Percentiles rank a stretch among this genome's conserved stretches.
Conservation (phyloP, 805 yeast genomes). For the Saccharomycopsis vini region DNA sequence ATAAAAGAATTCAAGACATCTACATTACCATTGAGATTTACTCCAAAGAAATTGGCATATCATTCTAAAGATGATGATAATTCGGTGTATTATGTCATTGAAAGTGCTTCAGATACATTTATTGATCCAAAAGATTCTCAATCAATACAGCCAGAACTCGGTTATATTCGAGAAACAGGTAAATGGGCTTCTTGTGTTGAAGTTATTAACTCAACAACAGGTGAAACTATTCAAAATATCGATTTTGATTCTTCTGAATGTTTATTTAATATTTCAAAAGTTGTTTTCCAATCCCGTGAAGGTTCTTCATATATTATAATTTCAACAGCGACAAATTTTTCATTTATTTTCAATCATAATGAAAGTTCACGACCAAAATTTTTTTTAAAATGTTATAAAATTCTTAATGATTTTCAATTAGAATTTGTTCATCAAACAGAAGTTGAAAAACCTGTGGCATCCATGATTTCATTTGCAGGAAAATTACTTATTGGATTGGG, state of each 20-base stretch:
- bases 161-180: conserved; percentile 26
- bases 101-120: conserved; percentile 34
- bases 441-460: conserved; percentile 37
- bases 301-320: conserved; percentile 33
- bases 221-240: conserved; percentile 29
- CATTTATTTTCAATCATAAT: neutral
- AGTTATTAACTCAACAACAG: conserved; percentile 31
- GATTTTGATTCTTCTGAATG: conserved; percentile 23
- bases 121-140: conserved; percentile 11
- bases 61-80: conserved; percentile 19
- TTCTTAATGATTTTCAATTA: conserved; percentile 25
- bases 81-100: conserved; percentile 32
- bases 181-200: conserved; percentile 50
- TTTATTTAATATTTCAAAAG: conserved; percentile 25
- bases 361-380: conserved; percentile 19
- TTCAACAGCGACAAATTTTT: conserved; percentile 27
- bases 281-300: conserved; percentile 25
- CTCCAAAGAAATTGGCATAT: conserved; percentile 37
- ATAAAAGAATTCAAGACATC: conserved; percentile 28
- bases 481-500: conserved; percentile 52
- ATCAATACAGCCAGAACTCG: too few relatives aligned
- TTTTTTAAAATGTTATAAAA: conserved; percentile 31
- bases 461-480: conserved; percentile 50
- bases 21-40: conserved; percentile 36
- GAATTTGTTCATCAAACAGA: conserved; percentile 52